phyloP scores from a whole-genome alignment of 352 stramenopile species.

The Stramenopiles sp. region DNA sequence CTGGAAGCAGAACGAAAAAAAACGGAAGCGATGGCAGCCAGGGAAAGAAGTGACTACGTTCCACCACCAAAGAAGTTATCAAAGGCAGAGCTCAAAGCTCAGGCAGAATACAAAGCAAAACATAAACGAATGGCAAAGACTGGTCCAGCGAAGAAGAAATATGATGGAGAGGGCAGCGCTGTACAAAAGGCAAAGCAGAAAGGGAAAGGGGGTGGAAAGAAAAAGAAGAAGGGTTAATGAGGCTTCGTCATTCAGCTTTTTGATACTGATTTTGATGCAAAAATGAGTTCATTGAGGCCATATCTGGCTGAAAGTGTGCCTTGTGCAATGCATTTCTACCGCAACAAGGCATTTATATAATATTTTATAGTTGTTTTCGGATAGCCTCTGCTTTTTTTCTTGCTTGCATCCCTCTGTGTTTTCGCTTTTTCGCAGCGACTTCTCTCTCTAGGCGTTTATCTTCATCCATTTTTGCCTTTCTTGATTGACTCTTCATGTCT shows the following conservation, averaged over 20 bases:
- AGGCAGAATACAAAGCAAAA: slow-evolving; percentile 1
- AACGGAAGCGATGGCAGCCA: background rate
- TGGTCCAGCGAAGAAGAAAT: background rate
- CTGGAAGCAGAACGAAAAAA: background rate
- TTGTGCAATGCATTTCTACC: no score
- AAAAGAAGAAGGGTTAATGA: no score
- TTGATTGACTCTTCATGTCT: background rate
- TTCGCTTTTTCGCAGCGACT: background rate
- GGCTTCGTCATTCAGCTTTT: no score
- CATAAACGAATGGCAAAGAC: background rate
- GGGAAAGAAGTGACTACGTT: background rate
- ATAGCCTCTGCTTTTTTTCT: background rate
- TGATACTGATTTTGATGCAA: no score
- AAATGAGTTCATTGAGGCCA: no score
- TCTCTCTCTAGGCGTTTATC: background rate
- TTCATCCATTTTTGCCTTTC: background rate
- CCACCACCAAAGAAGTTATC: background rate
- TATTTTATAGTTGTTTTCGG: background rate
- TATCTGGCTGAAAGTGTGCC: no score
- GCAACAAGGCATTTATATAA: no score
- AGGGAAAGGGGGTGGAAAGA: no score
- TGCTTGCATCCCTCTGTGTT: background rate
- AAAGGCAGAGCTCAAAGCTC: background rate
- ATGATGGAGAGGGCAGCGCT: background rate
- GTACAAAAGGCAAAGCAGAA: background rate